Conservation (phyloP, 2,329 filamentous ascomycete genomes). For the Exophiala lecanii-corni region DNA sequence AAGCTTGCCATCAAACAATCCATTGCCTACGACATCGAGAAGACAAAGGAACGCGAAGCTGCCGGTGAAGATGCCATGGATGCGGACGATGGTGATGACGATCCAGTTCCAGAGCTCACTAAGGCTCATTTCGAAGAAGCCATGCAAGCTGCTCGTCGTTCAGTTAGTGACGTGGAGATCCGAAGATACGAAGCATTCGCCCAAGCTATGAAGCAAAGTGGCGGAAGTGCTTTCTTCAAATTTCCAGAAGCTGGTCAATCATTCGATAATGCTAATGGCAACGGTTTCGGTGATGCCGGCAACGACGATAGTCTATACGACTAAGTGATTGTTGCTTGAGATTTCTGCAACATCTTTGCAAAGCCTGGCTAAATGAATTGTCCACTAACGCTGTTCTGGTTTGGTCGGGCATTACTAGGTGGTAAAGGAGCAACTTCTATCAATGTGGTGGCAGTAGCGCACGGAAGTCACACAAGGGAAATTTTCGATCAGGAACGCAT, state of each 20-base stretch:
- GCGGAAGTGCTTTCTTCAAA: constrained; percentile 95
- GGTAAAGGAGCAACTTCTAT: no score
- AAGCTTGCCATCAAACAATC: constrained; percentile 99
- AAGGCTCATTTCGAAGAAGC: constrained; percentile 98
- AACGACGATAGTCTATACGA: constrained; percentile 98
- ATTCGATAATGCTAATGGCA: constrained; percentile 44
- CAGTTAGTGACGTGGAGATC: constrained; percentile 94
- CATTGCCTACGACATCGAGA: constrained; percentile 83
- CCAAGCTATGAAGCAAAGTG: constrained; percentile 98
- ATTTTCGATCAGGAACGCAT: no score
- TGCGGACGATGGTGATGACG: constrained; percentile 77
- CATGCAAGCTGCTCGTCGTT: constrained; percentile 89
- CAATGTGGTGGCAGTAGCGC: no score
- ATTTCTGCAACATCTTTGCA: not conserved
- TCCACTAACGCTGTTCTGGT: no score
- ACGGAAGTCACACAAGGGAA: no score
- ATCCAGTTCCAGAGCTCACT: constrained; percentile 92
- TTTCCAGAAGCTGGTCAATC: constrained; percentile 66
- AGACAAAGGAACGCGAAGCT: constrained; percentile 81
- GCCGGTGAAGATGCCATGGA: constrained; percentile 75
- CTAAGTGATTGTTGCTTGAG: constrained; percentile 46
- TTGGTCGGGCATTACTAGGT: no score
- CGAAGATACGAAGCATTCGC: constrained; percentile 97
- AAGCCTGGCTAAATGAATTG: not conserved
- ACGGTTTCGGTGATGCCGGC: constrained; percentile 73